Base-by-base conservation (phyloP, 2,329 filamentous ascomycete species). In the Nannizziopsis arthrosporioides region DNA sequence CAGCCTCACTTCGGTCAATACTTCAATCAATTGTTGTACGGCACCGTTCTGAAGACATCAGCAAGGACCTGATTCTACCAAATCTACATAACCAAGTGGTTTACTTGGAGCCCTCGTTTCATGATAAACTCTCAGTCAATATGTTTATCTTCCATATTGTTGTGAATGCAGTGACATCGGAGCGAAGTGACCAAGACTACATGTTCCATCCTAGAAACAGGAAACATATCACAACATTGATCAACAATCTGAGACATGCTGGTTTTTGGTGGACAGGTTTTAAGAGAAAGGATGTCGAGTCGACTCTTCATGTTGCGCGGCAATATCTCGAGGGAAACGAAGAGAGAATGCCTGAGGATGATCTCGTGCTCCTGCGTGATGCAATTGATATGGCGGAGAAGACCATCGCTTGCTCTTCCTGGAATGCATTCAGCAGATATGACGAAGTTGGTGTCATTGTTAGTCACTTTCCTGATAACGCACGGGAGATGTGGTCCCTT, bases 251-350 rank as follows among this genome's bases (percentile, higher is more conserved):
- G 39, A 78, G 86, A 14, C 84, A 92, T 59, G 82, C 85, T 5
- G 86, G 84, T 42, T 94, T 94, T 59, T 93, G 90, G 63, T 89
- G 85, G 66, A 82, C 82, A 0, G 89, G 88, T 42, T 88, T 84
- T 57, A 77, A 78, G 0, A 64, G 69, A 0, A 51, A 56, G 5
- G 79, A 88, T 48, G 76, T 94, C 2, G 53, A 64, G 2, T 77
- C 71, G 22, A 77, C 84, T 0, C 63, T 92, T 0, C 73, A 83
- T 22, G 80, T 79, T 31, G 82, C 83, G 0, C 70, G 75, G 44
- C 71, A 72, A 32, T 94, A 94, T 56, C 59, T 94, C 10, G 62
- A 67, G 1, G 78, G 83, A 47, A 73, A 77, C 22, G 72, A 73
- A 9, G 73, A 84, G 0, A 67, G 66, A 0, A 80, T 87, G 49